phyloP scores from a whole-genome alignment of 768 basidiomycete genomes.

The Multifurca ochricompacta region DNA sequence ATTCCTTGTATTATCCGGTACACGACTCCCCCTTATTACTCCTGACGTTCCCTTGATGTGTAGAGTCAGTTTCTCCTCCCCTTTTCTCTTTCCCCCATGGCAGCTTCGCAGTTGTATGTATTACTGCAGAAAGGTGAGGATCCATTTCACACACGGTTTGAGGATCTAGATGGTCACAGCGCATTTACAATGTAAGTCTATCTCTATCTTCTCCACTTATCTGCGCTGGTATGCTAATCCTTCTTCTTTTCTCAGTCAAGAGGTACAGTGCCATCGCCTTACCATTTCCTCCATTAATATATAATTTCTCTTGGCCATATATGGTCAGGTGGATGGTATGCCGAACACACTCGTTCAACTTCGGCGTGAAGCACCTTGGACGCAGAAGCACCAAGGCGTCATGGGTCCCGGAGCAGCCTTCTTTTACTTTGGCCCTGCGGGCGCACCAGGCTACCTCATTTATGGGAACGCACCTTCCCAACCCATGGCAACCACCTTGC shows the following conservation, averaged over 20 bases:
- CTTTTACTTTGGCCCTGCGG: conserved; percentile 66
- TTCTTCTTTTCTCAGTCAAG: conserved; percentile 15
- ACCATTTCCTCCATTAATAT: not conserved
- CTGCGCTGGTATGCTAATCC: not conserved
- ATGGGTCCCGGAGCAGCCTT: conserved; percentile 78
- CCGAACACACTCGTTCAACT: conserved; percentile 60
- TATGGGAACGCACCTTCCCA: conserved; percentile 57
- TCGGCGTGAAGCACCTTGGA: conserved; percentile 58
- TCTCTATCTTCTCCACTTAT: not conserved
- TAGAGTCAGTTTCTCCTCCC: not conserved
- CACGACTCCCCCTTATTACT: conserved; percentile 5
- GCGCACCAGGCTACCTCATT: conserved; percentile 51
- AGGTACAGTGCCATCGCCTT: conserved; percentile 3
- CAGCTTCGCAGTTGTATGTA: conserved; percentile 36
- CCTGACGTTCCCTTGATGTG: too few species aligned
- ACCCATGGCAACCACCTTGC: conserved; percentile 49
- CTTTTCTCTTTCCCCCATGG: conserved; percentile 13
- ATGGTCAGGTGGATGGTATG: conserved; percentile 40
- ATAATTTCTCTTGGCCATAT: not conserved
- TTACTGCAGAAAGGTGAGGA: conserved; percentile 62
- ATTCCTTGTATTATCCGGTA: conserved; percentile 18
- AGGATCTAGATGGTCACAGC: conserved; percentile 53
- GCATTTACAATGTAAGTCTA: conserved; percentile 62
- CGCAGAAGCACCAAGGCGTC: conserved; percentile 56
- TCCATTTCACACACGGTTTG: conserved; percentile 50